Base-by-base conservation (phyloP, 495 filamentous ascomycete genomes). In the Astrothelium macrocarpum region DNA sequence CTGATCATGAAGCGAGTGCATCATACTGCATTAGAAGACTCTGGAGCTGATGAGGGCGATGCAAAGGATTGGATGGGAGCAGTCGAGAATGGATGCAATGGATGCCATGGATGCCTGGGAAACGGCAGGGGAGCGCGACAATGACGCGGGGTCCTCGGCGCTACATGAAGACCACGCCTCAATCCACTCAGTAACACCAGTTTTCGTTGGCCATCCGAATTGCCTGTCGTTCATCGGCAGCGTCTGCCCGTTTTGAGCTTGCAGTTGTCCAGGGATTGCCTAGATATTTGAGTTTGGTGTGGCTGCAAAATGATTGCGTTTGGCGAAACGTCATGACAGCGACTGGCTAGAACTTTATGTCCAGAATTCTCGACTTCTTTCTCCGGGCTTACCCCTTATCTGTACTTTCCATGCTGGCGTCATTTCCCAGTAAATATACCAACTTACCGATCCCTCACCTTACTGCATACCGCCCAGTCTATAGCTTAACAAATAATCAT, bases 21-120 rank as follows among this genome's bases (percentile, higher is more conserved):
- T 56, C 49, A 56, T 56, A 9, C 23, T 56, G 49, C 49, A 56
- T 56, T 16, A 20, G 12, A 49, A 49, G 12, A 49, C 20, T 18
- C 5, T 23, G 11, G 20, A 49, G 10, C 25, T 56, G 4, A 28
- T 25, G 23, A 26, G 49, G 12, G 49, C 49, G 20, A 25, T 56
- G 49, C 25, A 56, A 56, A 56, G 49, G 49, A 56, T 56, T 56
- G 49, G 49, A 56, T 29, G 49, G 9, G 49, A 56, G 25, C 20
- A 29, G 23, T 56, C 49, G 49, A 20, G 23, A 5, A 18, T 49
- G n/a, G 20, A 18, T 5, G 5, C 20, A 18, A 18, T 28, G 49
- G 49, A 56, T 56, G 49, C 49, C 49, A 28, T 2, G 49, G 49
- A 56, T 5, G 14, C 34, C 5, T 14, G 14, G 34, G 5, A 39